phyloP scores from a whole-genome alignment of 768 basidiomycete genomes.

The Mycena rosella region DNA sequence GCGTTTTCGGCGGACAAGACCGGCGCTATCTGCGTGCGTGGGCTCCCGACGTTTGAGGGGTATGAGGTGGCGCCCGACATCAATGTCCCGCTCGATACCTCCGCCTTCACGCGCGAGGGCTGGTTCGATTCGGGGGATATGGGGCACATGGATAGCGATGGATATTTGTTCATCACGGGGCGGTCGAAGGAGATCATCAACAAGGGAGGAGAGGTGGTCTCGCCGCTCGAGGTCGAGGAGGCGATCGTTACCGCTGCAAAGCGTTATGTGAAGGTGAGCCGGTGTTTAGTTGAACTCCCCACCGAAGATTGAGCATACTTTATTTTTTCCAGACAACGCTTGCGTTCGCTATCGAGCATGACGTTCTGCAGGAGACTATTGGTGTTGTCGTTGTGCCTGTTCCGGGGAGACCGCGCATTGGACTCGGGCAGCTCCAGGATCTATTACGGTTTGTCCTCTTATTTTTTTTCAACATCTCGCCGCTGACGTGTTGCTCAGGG shows the following conservation, averaged over 20 bases:
- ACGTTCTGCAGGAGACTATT: conserved; percentile 61
- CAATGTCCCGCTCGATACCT: conserved; percentile 58
- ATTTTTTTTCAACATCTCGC: background rate
- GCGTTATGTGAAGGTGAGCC: conserved; percentile 52
- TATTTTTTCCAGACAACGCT: conserved; percentile 49
- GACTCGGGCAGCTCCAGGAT: conserved; percentile 57
- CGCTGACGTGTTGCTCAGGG: conserved; percentile 41
- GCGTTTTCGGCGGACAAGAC: conserved; percentile 53
- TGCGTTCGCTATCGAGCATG: conserved; percentile 60
- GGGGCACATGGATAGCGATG: conserved; percentile 62
- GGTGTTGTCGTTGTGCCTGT: conserved; percentile 57
- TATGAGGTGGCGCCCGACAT: conserved; percentile 58
- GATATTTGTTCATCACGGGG: conserved; percentile 65
- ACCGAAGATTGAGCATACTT: background rate
- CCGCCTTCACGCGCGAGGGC: conserved; percentile 61
- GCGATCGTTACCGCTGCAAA: conserved; percentile 60
- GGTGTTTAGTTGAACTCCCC: background rate
- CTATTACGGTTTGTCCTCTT: conserved; percentile 47
- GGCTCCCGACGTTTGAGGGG: conserved; percentile 64
- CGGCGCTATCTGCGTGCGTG: conserved; percentile 68
- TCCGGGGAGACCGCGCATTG: conserved; percentile 49
- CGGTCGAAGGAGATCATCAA: conserved; percentile 74
- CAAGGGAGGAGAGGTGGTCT: conserved; percentile 71
- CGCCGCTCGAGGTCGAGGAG: conserved; percentile 72
- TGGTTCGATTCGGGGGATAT: conserved; percentile 69